Conservation (phyloP, 352 stramenopile species). For the Phytophthora cactorum region DNA sequence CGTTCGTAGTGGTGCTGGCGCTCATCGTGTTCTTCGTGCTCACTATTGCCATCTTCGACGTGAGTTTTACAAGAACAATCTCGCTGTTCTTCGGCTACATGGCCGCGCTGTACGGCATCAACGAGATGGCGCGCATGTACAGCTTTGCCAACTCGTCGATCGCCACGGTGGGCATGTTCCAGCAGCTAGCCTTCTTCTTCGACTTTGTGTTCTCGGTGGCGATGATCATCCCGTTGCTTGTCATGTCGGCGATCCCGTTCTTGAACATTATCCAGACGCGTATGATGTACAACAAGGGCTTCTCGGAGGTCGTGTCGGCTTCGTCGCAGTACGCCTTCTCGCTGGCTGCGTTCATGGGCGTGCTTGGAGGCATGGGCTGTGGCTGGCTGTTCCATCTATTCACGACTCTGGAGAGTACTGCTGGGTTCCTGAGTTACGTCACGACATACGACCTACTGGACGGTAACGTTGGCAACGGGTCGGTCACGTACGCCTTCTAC, state of each 20-base stretch:
- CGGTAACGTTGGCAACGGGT: conserved; percentile 63
- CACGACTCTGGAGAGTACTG: conserved; percentile 71
- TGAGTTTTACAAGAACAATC: conserved; percentile 45
- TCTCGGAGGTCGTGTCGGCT: conserved; percentile 84
- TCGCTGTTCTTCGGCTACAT: conserved; percentile 87
- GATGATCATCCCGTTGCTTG: conserved; percentile 78
- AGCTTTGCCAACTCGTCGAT: conserved; percentile 78
- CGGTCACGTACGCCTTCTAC: conserved; percentile 79
- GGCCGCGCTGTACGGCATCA: conserved; percentile 76
- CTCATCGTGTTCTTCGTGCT: conserved; percentile 60
- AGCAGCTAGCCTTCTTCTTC: conserved; percentile 86
- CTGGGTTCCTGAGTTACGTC: conserved; percentile 80
- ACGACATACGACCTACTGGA: conserved; percentile 77
- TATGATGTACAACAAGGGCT: conserved; percentile 93
- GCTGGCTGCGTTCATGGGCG: conserved; percentile 78
- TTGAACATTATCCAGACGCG: conserved; percentile 89
- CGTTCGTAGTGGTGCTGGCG: conserved; percentile 44
- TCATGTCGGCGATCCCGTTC: conserved; percentile 87
- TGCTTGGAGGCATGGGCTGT: conserved; percentile 69
- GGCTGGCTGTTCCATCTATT: conserved; percentile 87
- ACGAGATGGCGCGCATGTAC: conserved; percentile 88
- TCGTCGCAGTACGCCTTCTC: conserved; percentile 90
- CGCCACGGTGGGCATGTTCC: conserved; percentile 68
- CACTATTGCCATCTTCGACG: conserved; percentile 43
- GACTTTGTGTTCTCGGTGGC: conserved; percentile 82